phyloP scores from a whole-genome alignment of 2,329 filamentous ascomycete species.

The Ascosphaera pollenicola region DNA sequence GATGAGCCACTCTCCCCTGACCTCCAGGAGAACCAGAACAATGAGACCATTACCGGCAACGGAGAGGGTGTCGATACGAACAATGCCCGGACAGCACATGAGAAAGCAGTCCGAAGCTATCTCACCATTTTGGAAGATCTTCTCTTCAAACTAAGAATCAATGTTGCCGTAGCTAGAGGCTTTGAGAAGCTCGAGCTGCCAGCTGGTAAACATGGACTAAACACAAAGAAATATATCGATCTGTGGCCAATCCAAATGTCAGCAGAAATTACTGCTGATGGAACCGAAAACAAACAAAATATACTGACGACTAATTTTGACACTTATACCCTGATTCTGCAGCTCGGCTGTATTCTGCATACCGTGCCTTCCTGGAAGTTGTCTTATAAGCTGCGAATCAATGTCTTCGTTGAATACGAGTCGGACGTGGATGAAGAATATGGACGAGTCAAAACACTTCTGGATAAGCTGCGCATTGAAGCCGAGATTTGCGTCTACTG shows the following conservation, averaged over 20 bases:
- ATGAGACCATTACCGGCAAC: neutral
- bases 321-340: slow-evolving; percentile 70
- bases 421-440: slow-evolving; percentile 61
- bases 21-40: neutral
- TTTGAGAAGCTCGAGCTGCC: slow-evolving; percentile 60
- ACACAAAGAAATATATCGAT: slow-evolving; percentile 60
- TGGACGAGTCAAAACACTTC: slow-evolving; percentile 45
- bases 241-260: slow-evolving; percentile 92
- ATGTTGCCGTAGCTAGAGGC: slow-evolving; percentile 65
- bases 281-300: slow-evolving; percentile 34
- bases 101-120: slow-evolving; percentile 51
- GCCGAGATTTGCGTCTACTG: slow-evolving; percentile 63
- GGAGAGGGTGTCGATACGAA: neutral
- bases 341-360: slow-evolving; percentile 63
- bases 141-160: slow-evolving; percentile 53
- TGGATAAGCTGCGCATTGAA: slow-evolving; percentile 64
- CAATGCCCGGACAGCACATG: slow-evolving; percentile 31
- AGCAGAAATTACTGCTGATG: slow-evolving; percentile 49
- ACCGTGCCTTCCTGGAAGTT: slow-evolving; percentile 65
- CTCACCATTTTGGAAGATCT: slow-evolving; percentile 68
- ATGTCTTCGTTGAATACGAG: slow-evolving; percentile 80
- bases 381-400: slow-evolving; percentile 49
- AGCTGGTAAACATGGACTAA: slow-evolving; percentile 26
- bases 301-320: slow-evolving; percentile 77
- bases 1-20: neutral